A percentile compares a stretch with the other conserved stretches of the same genome.
phyloP scores from a whole-genome alignment of 78 protist genomes.

The Dictyostelium purpureum region DNA sequence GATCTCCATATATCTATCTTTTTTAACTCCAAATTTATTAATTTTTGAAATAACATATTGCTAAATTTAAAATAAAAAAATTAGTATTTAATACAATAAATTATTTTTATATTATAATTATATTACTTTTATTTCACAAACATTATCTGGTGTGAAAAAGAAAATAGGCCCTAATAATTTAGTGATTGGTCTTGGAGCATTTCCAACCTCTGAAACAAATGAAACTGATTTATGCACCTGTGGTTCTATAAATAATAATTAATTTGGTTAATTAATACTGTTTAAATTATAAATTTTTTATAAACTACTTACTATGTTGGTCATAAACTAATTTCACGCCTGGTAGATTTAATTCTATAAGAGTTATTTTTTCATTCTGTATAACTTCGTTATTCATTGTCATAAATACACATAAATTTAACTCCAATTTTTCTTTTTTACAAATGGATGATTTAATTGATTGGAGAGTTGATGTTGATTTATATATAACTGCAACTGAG shows the following conservation, averaged over 20 bases:
- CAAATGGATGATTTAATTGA: slow-evolving; percentile 22
- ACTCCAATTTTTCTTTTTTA: slow-evolving; percentile 40
- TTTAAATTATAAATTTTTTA: background rate
- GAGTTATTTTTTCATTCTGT: slow-evolving; percentile 31
- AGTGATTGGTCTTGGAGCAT: slow-evolving; percentile 75
- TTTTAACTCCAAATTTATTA: slow-evolving; percentile 46
- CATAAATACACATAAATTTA: slow-evolving; percentile 64
- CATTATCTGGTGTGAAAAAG: slow-evolving; percentile 71
- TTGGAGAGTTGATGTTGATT: background rate
- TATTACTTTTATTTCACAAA: slow-evolving; percentile 55
- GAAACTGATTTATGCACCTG: slow-evolving; percentile 24
- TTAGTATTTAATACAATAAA: background rate
- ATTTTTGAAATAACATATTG: slow-evolving; percentile 47
- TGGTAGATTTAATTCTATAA: slow-evolving; percentile 12
- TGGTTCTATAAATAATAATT: background rate
- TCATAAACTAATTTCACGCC: slow-evolving; percentile 48
- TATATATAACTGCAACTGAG: slow-evolving; percentile 51
- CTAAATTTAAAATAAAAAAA: background rate
- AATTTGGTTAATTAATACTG: background rate
- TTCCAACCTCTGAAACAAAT: slow-evolving; percentile 53
- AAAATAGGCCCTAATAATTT: slow-evolving; percentile 56
- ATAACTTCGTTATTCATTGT: slow-evolving; percentile 54
- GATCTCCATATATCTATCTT: slow-evolving; percentile 57
- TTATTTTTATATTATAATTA: background rate
- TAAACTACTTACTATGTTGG: background rate